Conservation (phyloP, 805 yeast genomes). For the Saturnispora quitensis region DNA sequence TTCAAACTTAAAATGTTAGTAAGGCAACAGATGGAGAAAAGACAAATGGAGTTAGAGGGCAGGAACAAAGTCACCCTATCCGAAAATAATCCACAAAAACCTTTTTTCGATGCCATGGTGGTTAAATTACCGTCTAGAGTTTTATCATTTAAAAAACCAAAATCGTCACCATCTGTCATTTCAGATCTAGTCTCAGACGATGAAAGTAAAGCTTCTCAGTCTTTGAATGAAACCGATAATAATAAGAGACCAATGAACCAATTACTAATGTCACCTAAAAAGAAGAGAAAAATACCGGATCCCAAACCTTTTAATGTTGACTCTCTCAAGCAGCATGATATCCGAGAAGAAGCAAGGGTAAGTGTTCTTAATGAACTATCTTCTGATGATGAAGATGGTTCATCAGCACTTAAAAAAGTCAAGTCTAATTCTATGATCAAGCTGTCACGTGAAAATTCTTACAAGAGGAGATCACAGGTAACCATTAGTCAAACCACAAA, state of each 20-base stretch:
- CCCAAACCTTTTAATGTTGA: slow-evolving; percentile 4
- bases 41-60: slow-evolving; percentile 36
- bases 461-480: neutral
- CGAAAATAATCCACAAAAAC: slow-evolving; percentile 11
- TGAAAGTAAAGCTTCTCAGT: slow-evolving; percentile 3
- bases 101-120: slow-evolving; percentile 14
- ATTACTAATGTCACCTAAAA: slow-evolving; percentile 11
- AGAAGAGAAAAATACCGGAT: slow-evolving; percentile 11
- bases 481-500: neutral
- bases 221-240: slow-evolving; percentile 19
- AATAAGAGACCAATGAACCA: slow-evolving; percentile 15
- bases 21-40: slow-evolving; percentile 11
- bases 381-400: slow-evolving; percentile 26
- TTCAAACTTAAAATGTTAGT: slow-evolving; percentile 5
- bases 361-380: slow-evolving; percentile 14
- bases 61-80: slow-evolving; percentile 17
- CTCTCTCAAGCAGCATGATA: slow-evolving; percentile 7
- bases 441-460: slow-evolving; percentile 37
- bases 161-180: slow-evolving; percentile 5
- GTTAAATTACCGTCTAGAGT: slow-evolving; percentile 11
- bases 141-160: slow-evolving; percentile 6
- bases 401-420: slow-evolving; percentile 30
- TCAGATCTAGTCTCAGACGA: slow-evolving; percentile 18
- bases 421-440: slow-evolving; percentile 32
- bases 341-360: neutral